Evolutionary conservation across 225 moss, liverwort and hornwort genomes (phyloP).

Genomic region (Anthoceros angustus): DNA sequence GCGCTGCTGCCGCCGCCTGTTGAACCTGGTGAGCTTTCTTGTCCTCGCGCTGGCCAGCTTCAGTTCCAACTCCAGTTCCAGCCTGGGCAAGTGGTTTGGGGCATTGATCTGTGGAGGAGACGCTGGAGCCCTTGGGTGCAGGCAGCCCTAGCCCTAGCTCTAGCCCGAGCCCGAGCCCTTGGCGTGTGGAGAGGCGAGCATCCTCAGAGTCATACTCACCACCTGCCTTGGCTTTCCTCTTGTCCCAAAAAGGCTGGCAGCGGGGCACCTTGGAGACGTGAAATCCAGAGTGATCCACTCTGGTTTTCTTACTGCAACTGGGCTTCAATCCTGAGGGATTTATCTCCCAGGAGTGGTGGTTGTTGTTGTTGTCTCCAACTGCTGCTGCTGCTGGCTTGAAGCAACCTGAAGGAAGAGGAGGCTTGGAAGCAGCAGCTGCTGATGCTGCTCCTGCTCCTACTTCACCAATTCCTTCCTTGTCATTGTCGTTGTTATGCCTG

Average conservation of each 20-base stretch:
- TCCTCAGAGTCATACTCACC: neutral
- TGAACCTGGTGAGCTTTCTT: conserved; percentile 21
- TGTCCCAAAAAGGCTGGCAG: neutral
- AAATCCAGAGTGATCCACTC: neutral
- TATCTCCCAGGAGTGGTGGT: neutral
- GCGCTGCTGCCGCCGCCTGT: conserved; percentile 9
- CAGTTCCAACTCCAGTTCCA: neutral
- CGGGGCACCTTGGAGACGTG: neutral
- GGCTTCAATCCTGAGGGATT: neutral
- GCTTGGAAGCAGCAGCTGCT: too few species aligned
- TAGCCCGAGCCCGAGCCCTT: neutral
- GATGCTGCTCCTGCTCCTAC: too few species aligned
- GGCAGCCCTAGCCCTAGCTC: too few species aligned
- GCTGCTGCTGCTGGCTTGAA: too few species aligned
- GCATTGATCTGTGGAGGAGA: neutral
- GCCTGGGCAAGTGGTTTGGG: too few species aligned
- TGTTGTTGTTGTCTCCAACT: too few species aligned
- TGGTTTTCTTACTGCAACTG: neutral
- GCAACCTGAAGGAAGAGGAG: too few species aligned
- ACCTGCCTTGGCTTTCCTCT: neutral
- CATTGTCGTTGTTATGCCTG: neutral
- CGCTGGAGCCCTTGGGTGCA: neutral
- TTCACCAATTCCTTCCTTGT: neutral
- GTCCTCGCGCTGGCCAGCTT: conserved; percentile 21
- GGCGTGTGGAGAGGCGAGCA: neutral